Conservation (phyloP, 768 basidiomycete species). For the Coprinopsis marcescibilis region DNA sequence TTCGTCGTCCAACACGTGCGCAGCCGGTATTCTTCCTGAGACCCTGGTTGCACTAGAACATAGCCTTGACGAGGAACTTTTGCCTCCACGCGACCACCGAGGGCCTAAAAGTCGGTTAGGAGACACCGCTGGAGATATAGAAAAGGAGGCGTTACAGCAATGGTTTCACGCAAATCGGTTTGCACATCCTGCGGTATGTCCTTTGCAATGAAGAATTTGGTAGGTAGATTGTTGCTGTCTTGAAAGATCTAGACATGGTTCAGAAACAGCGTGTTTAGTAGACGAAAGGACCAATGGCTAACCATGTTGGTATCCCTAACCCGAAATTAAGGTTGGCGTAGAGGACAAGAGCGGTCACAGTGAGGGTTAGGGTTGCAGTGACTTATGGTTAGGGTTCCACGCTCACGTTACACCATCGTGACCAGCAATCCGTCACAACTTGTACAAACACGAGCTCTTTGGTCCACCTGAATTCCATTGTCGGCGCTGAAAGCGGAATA, state of each 20-base stretch:
- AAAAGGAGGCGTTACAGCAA: slow-evolving; percentile 45
- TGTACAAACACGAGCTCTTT: neutral
- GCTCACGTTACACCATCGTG: too few species aligned
- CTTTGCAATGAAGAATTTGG: slow-evolving; percentile 85
- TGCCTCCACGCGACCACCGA: slow-evolving; percentile 71
- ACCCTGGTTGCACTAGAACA: slow-evolving; percentile 63
- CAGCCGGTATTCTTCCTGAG: slow-evolving; percentile 69
- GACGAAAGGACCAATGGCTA: neutral
- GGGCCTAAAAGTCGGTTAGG: slow-evolving; percentile 35
- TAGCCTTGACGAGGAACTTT: slow-evolving; percentile 78
- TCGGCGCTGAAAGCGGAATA: too few species aligned
- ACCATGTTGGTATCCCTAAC: slow-evolving; percentile 14
- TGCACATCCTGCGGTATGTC: slow-evolving; percentile 65
- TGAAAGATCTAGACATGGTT: slow-evolving; percentile 52
- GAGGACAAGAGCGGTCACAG: slow-evolving; percentile 20
- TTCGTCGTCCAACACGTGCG: slow-evolving; percentile 63
- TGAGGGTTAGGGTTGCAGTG: slow-evolving; percentile 28
- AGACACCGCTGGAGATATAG: neutral
- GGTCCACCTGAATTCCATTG: neutral
- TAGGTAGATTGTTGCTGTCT: slow-evolving; percentile 55
- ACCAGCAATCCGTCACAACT: too few species aligned
- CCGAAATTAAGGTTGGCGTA: slow-evolving; percentile 52
- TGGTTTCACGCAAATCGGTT: slow-evolving; percentile 67
- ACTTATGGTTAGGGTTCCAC: slow-evolving; percentile 12
- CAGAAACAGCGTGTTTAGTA: too few species aligned